Conservation (phyloP, 108 stramenopile genomes). For the Nitzschia sp. region DNA sequence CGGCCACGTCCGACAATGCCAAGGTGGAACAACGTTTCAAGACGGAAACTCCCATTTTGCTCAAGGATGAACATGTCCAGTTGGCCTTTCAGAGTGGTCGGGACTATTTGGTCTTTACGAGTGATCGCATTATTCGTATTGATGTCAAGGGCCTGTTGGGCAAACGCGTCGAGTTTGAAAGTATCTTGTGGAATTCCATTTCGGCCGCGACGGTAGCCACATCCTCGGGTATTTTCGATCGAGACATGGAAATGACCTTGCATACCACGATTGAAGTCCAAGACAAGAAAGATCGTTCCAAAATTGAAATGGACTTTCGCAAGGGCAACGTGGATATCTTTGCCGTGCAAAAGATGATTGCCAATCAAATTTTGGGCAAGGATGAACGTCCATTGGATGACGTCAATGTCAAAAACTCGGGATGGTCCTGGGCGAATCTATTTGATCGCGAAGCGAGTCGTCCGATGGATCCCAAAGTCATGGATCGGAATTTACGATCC, state of each 20-base stretch:
- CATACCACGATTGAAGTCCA: conserved; percentile 52
- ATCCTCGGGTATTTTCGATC: conserved; percentile 50
- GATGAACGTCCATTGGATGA: conserved; percentile 33
- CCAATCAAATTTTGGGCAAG: conserved; percentile 56
- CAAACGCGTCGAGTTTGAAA: conserved; percentile 50
- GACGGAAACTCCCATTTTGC: conserved; percentile 37
- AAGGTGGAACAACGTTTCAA: conserved; percentile 5
- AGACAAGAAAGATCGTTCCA: conserved; percentile 20
- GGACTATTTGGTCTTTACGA: conserved; percentile 65
- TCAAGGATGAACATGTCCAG: conserved; percentile 54
- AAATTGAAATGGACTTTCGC: conserved; percentile 60
- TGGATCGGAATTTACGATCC: conserved; percentile 44
- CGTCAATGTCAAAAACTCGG: conserved; percentile 28
- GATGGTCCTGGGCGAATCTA: conserved; percentile 47
- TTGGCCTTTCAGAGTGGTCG: conserved; percentile 61
- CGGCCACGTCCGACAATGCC: conserved; percentile 7
- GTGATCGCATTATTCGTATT: conserved; percentile 53
- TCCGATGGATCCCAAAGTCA: conserved; percentile 51
- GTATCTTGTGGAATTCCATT: conserved; percentile 48
- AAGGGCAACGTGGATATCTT: conserved; percentile 54
- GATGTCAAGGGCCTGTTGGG: conserved; percentile 60
- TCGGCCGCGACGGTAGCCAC: conserved; percentile 68
- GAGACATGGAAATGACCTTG: conserved; percentile 57
- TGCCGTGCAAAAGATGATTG: conserved; percentile 53
- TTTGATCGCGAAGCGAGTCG: conserved; percentile 63